phyloP scores from a whole-genome alignment of 2,329 filamentous ascomycete genomes.

The Lecanicillium sp. region DNA sequence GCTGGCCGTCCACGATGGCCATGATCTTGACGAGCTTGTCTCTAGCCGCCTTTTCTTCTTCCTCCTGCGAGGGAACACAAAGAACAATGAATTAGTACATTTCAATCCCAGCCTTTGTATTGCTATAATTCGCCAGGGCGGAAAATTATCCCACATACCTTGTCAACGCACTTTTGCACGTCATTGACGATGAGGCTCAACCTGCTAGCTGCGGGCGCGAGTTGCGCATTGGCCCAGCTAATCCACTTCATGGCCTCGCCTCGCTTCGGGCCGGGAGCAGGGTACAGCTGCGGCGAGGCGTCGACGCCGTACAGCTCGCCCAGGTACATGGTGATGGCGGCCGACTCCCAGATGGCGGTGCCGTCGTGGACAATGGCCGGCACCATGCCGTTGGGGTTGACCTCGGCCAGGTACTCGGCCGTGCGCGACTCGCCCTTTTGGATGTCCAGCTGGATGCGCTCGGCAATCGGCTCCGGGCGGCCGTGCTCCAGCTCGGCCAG shows the following conservation, averaged over 20 bases:
- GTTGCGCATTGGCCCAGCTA: conserved; percentile 5
- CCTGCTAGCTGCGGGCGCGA: neutral
- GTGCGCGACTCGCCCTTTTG: conserved; percentile 1
- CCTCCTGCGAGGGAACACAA: too few relatives aligned
- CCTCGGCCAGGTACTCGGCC: conserved; percentile 2
- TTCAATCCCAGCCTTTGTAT: neutral
- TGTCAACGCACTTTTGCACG: neutral
- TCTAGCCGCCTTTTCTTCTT: conserved; percentile 1
- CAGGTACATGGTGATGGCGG: conserved; percentile 10
- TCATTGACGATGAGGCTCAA: neutral
- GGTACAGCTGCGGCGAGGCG: neutral
- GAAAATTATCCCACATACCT: neutral
- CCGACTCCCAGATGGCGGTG: conserved; percentile 8
- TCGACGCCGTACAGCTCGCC: conserved; percentile 1
- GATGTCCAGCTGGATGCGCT: conserved; percentile 4
- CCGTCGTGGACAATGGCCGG: conserved; percentile 7
- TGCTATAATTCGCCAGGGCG: neutral
- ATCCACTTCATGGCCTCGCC: conserved; percentile 10
- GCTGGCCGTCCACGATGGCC: neutral
- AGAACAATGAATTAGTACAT: neutral
- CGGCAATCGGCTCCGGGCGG: conserved; percentile 1
- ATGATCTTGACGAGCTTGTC: conserved; percentile 1
- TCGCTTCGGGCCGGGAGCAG: neutral
- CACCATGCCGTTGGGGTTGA: conserved; percentile 11
- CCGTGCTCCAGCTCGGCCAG: conserved; percentile 9